Conservation (phyloP, 495 filamentous ascomycete species). For the Penicillium arizonense region DNA sequence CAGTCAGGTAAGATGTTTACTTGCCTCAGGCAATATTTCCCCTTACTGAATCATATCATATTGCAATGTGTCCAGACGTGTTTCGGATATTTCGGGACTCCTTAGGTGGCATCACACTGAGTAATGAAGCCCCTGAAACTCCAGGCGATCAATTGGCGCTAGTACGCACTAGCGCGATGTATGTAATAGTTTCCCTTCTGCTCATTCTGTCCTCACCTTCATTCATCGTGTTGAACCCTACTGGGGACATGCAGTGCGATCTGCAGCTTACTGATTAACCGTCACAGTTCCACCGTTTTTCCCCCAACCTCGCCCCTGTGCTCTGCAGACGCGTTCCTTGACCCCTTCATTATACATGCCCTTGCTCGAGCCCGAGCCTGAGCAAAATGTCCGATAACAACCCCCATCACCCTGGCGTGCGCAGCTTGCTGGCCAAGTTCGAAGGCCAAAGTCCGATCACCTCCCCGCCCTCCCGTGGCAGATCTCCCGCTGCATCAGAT, state of each 20-base stretch:
- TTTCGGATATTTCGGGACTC: too few relatives aligned
- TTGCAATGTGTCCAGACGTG: background rate
- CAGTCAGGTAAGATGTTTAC: background rate
- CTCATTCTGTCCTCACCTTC: conserved; percentile 8
- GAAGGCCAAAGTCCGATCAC: conserved; percentile 57
- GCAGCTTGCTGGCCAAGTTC: conserved; percentile 84
- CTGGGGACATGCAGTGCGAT: conserved; percentile 11
- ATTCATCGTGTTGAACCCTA: background rate
- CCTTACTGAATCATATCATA: background rate
- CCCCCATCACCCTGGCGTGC: conserved; percentile 52
- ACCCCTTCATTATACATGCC: conserved; percentile 18
- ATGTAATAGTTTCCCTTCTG: conserved; percentile 21
- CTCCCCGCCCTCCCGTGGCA: conserved; percentile 70
- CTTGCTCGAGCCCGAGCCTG: conserved; percentile 12
- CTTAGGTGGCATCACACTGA: background rate
- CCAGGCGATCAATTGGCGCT: conserved; percentile 22
- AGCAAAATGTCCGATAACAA: conserved; percentile 48
- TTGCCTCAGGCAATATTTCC: background rate
- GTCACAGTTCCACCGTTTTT: background rate
- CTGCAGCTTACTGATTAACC: conserved; percentile 7
- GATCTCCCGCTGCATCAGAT: conserved; percentile 60
- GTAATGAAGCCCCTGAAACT: conserved; percentile 12
- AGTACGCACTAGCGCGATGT: conserved; percentile 24
- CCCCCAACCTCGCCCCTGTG: conserved; percentile 14
- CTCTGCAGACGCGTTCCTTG: conserved; percentile 12